A percentile compares a stretch with the other conserved stretches of the same genome.
phyloP scores from a whole-genome alignment of 106 monocot genomes.

The Dendrobium officinale region DNA sequence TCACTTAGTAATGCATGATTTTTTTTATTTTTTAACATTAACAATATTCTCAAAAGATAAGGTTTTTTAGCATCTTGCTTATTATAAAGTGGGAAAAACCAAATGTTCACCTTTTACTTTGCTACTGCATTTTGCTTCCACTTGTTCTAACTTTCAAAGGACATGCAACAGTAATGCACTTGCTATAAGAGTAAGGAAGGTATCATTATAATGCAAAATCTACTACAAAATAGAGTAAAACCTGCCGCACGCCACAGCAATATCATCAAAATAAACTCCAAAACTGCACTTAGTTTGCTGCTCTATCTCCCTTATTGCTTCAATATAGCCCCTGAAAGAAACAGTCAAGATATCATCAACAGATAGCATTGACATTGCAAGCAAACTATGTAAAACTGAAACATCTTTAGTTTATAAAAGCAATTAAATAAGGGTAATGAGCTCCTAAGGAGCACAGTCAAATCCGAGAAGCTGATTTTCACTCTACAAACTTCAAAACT shows the following conservation, averaged over 20 bases:
- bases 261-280: slow-evolving; percentile 63
- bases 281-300: slow-evolving; percentile 42
- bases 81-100: no score
- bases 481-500: not conserved
- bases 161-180: not conserved
- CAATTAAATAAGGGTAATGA: not conserved
- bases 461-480: no score
- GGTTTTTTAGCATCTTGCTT: no score
- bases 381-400: not conserved
- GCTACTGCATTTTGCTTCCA: no score
- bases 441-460: not conserved
- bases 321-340: slow-evolving; percentile 87
- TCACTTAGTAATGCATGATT: not conserved
- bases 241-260: slow-evolving; percentile 98
- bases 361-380: not conserved
- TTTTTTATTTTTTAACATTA: no score
- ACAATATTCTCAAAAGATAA: no score
- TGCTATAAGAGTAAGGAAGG: not conserved
- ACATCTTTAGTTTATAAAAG: not conserved
- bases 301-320: slow-evolving; percentile 89
- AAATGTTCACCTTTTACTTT: no score
- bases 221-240: slow-evolving; percentile 8
- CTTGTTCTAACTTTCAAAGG: no score
- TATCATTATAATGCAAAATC: not conserved
- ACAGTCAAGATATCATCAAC: not conserved